Base-by-base conservation (phyloP, 2,329 filamentous ascomycete species). In the Trichoderma guizhouense region DNA sequence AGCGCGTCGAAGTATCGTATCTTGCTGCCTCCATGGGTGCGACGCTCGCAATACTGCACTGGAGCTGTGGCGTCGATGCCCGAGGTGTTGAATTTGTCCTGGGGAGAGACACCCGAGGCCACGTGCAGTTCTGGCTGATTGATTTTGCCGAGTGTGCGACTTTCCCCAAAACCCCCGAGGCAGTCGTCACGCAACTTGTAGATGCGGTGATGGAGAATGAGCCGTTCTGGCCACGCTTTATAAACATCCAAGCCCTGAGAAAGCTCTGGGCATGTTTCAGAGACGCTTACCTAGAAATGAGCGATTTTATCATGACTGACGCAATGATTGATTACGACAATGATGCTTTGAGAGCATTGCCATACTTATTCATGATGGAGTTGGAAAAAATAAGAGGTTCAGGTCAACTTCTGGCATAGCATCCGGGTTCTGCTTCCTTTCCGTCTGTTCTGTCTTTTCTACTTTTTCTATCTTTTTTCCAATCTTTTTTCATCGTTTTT, bases 31-130 rank as follows among this genome's bases (percentile, higher is more conserved):
- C 63, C 4, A 78, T 79, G 78, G 78, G 74, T 2, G 34, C 63
- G 1, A 43, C 73, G 3, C 71, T 79, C 5, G 78, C 76, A 0
- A 73, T 78, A 5, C 53, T 79, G 0, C 78, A 79, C 67, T 79
- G 75, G 74, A 57, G 9, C 1, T 78, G 75, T 24, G 43, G 53
- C 14, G 28, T 78, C 0, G 78, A 79, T 32, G 78, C 69, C 4
- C 53, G 43, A 0, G 78, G 76, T 2, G 72, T 78, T 47, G 71
- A 76, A 26, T 78, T 79, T 14, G 65, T 72, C 9, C 47, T 79
- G 7, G 75, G 65, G 1, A 53, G 73, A 30, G 71, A 74, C 32
- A 65, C 57, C 7, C 57, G 71, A 18, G 63, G n/a, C 24, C 53
- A 51, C 2, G 55, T 70, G 5, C 65, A 32, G 11, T 53, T 79